Evolutionary conservation across 2,329 filamentous ascomycete species (phyloP), one percentile per base, ranked within the genome.

Genomic region (Fusarium haematococcum): DNA sequence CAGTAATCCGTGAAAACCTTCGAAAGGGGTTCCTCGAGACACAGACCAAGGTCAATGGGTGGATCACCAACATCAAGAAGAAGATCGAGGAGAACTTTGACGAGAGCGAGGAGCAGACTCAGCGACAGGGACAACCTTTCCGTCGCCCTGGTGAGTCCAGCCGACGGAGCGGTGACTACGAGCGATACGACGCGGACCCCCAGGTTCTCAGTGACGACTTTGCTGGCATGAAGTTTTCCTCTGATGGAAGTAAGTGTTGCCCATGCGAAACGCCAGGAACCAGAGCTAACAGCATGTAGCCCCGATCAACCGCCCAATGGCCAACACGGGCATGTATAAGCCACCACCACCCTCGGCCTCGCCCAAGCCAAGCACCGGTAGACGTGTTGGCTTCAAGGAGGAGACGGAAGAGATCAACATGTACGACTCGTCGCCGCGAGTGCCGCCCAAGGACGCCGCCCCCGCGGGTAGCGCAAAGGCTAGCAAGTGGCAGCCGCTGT

Each of bases 401-500:
- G 85, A 86, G 68, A 90, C 94, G 3, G 94, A 97, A 78, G 95
- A 98, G 79, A 95, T 98, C 63, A 87, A 86, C 76, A 91, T 93
- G 68, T 97, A 97, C 80, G 90, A 92, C 67, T 86, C 89, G 13
- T 91, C 91, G 59, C 89, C 91, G 35, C 87, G 81, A 81, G 84
- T 85, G 62, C 87, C 83, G 32, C 86, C 86, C 75, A 91, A 88
- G 83, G 90, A 87, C 80, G 83, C 76, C 69, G 79, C 81, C 33
- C 79, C 84, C 37, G 80, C 81, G 27, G 81, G 86, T n/a, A 86
- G 87, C 57, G 84, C 85, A 75, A 97, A 95, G 85, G 84, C 90
- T 54, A 98, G 95, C 89, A 99, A 99, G 86, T 99, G 97, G 97
- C 96, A 99, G 83, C 96, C 97, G 11, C 86, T 99, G 77, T 95